Evolutionary conservation across 495 filamentous ascomycete species (phyloP), one percentile per base, ranked within the genome.

Genomic region (Xylaria bambusicola): DNA sequence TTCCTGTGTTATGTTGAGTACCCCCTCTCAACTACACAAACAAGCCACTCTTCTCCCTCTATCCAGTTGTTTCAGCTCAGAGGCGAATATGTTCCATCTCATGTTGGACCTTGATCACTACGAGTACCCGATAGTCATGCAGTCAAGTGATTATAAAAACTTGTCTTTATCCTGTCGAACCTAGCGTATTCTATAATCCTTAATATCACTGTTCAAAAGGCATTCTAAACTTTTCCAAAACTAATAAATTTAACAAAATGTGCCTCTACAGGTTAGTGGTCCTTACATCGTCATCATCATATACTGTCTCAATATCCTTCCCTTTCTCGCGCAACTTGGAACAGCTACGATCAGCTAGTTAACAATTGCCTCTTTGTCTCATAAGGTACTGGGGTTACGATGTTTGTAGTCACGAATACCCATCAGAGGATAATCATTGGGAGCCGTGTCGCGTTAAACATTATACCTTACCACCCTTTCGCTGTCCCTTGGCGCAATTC

Each of bases 311-410:
- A 26, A 9, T 40, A 38, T 23, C 38, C 38, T 54, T 23, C 2
- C 17, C 38, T 44, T 17, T 31, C 10, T 21, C 26, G 33, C 18
- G 4, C 10, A 13, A 1, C 20, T 13, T 31, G 24, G 20, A 31
- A 15, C 38, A 17, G 12, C 31, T 44, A 3, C 38, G 6, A 21
- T 31, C 23, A 24, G 24, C 38, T 33, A 21, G 52, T 38, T 54
- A 44, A 54, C n/a, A 23, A 24, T 4, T 18, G 52, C 10, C 17
- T 24, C 40, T 54, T 31, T 24, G 38, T 2, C 9, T 35, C 23
- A 42, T 24, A 54, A 47, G 40, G 36, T 54, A 54, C 38, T 54
- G 52, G 52, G 52, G 52, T 0, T 54, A 42, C 3, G 38, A 54
- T 21, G 38, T 38, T 18, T 54, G 52, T 18, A 42, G 12, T 8